phyloP scores from a whole-genome alignment of 257 asterid genomes.

The Perilla frutescens region DNA sequence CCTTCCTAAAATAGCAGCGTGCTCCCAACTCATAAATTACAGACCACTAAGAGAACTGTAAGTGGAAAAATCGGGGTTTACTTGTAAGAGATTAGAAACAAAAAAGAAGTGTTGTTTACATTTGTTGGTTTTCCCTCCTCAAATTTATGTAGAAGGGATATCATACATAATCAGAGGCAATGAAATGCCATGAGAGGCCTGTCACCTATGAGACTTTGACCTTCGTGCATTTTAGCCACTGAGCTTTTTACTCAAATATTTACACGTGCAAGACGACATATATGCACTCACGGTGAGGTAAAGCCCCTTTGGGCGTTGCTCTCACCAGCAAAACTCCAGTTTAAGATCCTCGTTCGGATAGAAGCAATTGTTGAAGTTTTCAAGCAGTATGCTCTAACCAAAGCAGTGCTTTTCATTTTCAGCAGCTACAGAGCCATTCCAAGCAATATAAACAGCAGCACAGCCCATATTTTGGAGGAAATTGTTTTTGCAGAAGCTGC shows the following conservation, averaged over 20 bases:
- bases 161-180: slow-evolving; percentile 58
- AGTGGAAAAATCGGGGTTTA: slow-evolving; percentile 30
- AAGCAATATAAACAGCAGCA: slow-evolving; percentile 41
- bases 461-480: slow-evolving; percentile 49
- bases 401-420: slow-evolving; percentile 32
- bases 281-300: slow-evolving; percentile 54
- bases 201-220: slow-evolving; percentile 97
- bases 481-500: slow-evolving; percentile 66
- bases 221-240: slow-evolving; percentile 61
- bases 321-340: slow-evolving; percentile 53
- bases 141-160: slow-evolving; percentile 52
- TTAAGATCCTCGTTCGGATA: slow-evolving; percentile 15
- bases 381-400: slow-evolving; percentile 4
- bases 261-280: slow-evolving; percentile 61
- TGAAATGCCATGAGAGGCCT: slow-evolving; percentile 61
- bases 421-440: slow-evolving; percentile 49
- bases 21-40: slow-evolving; percentile 5
- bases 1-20: neutral
- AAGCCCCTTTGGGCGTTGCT: slow-evolving; percentile 58
- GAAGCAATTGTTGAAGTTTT: neutral
- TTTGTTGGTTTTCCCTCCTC: slow-evolving; percentile 49
- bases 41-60: neutral
- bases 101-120: slow-evolving; percentile 56
- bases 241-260: slow-evolving; percentile 56
- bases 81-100: slow-evolving; percentile 44